phyloP scores from a whole-genome alignment of 331 rosid genomes.

The Rosa hybrid region DNA sequence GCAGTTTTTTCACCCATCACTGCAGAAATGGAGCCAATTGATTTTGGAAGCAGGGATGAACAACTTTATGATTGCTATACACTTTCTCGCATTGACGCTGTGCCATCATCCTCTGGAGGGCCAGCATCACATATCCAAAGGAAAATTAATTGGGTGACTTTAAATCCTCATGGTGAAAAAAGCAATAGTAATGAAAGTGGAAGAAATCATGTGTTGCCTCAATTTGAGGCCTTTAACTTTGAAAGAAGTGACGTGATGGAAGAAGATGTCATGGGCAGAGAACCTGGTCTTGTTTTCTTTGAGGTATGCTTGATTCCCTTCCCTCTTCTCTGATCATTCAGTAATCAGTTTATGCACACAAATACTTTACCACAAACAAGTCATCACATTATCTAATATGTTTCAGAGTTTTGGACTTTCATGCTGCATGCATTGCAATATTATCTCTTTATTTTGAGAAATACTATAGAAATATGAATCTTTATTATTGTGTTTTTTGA shows the following conservation, averaged over 20 bases:
- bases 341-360: not conserved
- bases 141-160: constrained; percentile 87
- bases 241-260: constrained; percentile 77
- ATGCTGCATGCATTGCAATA: constrained; percentile 12
- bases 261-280: constrained; percentile 85
- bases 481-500: not conserved
- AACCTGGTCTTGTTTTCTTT: constrained; percentile 87
- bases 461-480: not conserved
- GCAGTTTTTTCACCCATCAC: constrained; percentile 93
- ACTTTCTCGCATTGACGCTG: constrained; percentile 58
- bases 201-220: constrained; percentile 49
- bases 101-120: constrained; percentile 52
- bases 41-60: constrained; percentile 58
- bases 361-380: not conserved
- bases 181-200: constrained; percentile 26
- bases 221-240: constrained; percentile 71
- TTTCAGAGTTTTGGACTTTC: constrained; percentile 11
- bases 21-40: constrained; percentile 95
- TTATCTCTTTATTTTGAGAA: constrained; percentile 5
- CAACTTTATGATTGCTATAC: constrained; percentile 87
- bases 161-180: constrained; percentile 80
- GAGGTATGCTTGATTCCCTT: constrained; percentile 56
- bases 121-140: constrained; percentile 55
- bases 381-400: not conserved
- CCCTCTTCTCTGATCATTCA: constrained; percentile 4